phyloP scores from a whole-genome alignment of 371 early-diverging fungal species.

The Paramicrosporidium saccamoebae region DNA sequence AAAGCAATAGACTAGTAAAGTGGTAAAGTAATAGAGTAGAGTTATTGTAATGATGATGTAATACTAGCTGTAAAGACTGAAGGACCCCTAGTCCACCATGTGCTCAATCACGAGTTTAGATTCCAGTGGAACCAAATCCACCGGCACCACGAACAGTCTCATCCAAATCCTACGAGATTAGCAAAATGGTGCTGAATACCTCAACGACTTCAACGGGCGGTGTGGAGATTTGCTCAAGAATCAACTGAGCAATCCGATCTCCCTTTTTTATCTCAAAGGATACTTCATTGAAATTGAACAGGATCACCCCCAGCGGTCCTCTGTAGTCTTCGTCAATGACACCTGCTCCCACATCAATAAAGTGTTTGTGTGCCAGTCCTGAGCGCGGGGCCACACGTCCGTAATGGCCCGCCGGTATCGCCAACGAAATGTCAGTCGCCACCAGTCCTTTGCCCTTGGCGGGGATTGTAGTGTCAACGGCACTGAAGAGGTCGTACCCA shows the following conservation, averaged over 20 bases:
- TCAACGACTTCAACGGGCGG: slow-evolving; percentile 44
- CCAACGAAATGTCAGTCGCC: slow-evolving; percentile 42
- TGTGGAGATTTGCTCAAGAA: slow-evolving; percentile 48
- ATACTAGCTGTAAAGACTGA: too few relatives aligned
- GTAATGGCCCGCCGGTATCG: slow-evolving; percentile 52
- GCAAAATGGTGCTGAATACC: slow-evolving; percentile 5
- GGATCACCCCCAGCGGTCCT: slow-evolving; percentile 33
- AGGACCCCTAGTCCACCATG: too few relatives aligned
- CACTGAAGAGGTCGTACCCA: slow-evolving; percentile 7
- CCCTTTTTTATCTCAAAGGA: slow-evolving; percentile 48
- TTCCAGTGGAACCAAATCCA: slow-evolving; percentile 91
- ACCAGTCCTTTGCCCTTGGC: slow-evolving; percentile 31
- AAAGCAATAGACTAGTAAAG: too few relatives aligned
- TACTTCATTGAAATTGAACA: slow-evolving; percentile 58
- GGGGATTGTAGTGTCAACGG: slow-evolving; percentile 23
- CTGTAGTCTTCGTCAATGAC: slow-evolving; percentile 89
- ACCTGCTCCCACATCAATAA: slow-evolving; percentile 77
- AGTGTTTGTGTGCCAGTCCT: slow-evolving; percentile 65
- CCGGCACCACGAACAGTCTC: slow-evolving; percentile 40
- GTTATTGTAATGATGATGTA: too few relatives aligned
- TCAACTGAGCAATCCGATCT: slow-evolving; percentile 87
- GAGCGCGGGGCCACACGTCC: slow-evolving; percentile 82
- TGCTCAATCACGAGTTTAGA: too few relatives aligned
- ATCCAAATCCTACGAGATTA: slow-evolving; percentile 14
- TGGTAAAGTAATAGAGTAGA: too few relatives aligned